Evolutionary conservation across 2,329 filamentous ascomycete genomes (phyloP), one percentile per base, ranked within the genome.

Genomic region (Colletotrichum tabaci): DNA sequence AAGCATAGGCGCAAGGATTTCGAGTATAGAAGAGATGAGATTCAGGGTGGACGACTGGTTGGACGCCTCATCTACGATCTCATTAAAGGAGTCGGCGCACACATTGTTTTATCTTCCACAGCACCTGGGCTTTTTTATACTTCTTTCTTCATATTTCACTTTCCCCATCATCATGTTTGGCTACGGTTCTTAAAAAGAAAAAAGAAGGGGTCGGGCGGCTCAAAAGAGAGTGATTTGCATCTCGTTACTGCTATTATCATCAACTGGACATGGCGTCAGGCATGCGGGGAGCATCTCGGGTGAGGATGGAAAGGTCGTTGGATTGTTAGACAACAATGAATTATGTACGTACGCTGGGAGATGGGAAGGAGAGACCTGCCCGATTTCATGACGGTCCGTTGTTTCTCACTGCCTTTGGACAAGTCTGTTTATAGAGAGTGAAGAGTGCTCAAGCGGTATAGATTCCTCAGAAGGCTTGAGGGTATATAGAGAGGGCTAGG

Each of bases 1-100:
- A 71, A 71, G 68, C 38, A 67, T 52, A 62, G 68, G 68, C 68
- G 68, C 68, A 71, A 68, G 64, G 57, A 55, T 50, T 71, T 67
- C 44, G 52, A 68, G 57, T 57, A 63, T 71, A 42, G 38, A 46
- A 18, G 68, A 30, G 26, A 61, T 16, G 57, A 35, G 64, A 57
- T 42, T 52, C 46, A 35, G 30, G 57, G 49, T 50, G 52, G 67
- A 47, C 38, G 57, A 40, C 58, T 52, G 30, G 15, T 46, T 47
- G 21, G 55, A 52, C 50, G 57, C 46, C 52, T 30, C 46, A 42
- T 46, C 52, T 38, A 57, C 35, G 57, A 58, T 46, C 38, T 46
- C 44, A 49, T 65, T 38, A 26, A 46, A 52, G 68, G 64, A 71
- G 68, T 71, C 38, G 68, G 64, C 68, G 68, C 53, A 57, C 50